Percentiles rank a stretch among this genome's conserved stretches.
Conservation (phyloP, 148 eudicot genomes). For the Rhododendron kiyosumense region DNA sequence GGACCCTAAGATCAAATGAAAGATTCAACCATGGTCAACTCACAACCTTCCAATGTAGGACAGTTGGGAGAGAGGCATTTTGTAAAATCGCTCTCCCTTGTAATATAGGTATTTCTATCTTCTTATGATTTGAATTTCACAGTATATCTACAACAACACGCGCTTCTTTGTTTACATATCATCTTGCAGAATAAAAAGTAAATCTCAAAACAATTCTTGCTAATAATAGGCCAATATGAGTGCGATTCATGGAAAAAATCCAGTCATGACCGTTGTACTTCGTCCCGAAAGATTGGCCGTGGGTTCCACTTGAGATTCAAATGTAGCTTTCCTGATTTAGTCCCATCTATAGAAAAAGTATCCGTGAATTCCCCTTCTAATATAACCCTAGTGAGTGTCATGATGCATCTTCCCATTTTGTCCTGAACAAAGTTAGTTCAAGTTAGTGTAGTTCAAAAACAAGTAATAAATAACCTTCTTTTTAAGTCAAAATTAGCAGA, state of each 20-base stretch:
- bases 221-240: neutral
- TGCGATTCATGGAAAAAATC: neutral
- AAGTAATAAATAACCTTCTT: neutral
- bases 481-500: neutral
- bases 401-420: constrained; percentile 65
- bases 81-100: no score
- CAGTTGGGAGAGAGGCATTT: no score
- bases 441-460: neutral
- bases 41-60: no score
- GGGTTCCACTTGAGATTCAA: constrained; percentile 64
- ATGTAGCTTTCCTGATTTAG: constrained; percentile 49
- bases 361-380: constrained; percentile 67
- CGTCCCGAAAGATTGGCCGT: constrained; percentile 50
- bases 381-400: constrained; percentile 67
- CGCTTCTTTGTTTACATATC: neutral
- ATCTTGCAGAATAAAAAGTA: neutral
- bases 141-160: neutral
- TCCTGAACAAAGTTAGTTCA: constrained; percentile 35
- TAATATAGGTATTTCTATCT: neutral
- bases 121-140: neutral
- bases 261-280: neutral
- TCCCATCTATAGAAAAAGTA: constrained; percentile 41
- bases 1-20: no score
- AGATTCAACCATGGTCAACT: no score
- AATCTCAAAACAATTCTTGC: neutral